Evolutionary conservation across 164 flowering plant species (phyloP).

Genomic region (Berberis thunbergii): DNA sequence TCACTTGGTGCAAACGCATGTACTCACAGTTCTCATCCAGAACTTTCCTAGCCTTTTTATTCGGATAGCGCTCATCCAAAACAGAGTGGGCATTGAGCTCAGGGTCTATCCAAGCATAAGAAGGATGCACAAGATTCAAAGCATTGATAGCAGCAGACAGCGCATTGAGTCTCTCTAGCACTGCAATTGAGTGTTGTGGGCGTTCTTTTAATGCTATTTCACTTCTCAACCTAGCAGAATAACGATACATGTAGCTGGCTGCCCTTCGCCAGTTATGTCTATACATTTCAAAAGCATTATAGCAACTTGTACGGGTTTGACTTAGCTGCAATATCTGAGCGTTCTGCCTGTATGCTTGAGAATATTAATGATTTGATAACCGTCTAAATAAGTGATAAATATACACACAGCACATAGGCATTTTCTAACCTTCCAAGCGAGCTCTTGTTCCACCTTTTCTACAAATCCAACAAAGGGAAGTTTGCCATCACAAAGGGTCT

Average conservation of each 20-base stretch:
- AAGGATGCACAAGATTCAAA: slow-evolving; percentile 74
- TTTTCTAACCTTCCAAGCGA: slow-evolving; percentile 65
- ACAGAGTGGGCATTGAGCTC: slow-evolving; percentile 26
- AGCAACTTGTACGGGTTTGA: slow-evolving; percentile 75
- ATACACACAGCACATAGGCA: background rate
- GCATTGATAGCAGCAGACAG: slow-evolving; percentile 89
- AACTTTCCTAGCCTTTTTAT: slow-evolving; percentile 53
- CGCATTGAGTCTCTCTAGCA: slow-evolving; percentile 73
- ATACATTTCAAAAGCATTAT: slow-evolving; percentile 86
- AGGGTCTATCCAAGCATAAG: slow-evolving; percentile 80
- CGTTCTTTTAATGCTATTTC: slow-evolving; percentile 42
- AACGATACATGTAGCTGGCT: slow-evolving; percentile 67
- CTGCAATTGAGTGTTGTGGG: slow-evolving; percentile 27
- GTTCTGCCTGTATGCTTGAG: slow-evolving; percentile 55
- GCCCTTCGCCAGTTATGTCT: slow-evolving; percentile 89
- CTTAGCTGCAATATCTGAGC: slow-evolving; percentile 60
- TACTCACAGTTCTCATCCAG: slow-evolving; percentile 39
- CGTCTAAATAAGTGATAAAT: background rate
- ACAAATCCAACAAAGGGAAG: slow-evolving; percentile 79
- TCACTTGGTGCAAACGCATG: background rate
- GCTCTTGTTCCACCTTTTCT: slow-evolving; percentile 82
- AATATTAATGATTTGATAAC: background rate
- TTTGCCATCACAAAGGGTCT: slow-evolving; percentile 81
- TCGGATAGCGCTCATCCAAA: slow-evolving; percentile 40
- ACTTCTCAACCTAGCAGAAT: slow-evolving; percentile 53